phyloP scores from a whole-genome alignment of 2,329 filamentous ascomycete genomes.

The Beauveria sp. region DNA sequence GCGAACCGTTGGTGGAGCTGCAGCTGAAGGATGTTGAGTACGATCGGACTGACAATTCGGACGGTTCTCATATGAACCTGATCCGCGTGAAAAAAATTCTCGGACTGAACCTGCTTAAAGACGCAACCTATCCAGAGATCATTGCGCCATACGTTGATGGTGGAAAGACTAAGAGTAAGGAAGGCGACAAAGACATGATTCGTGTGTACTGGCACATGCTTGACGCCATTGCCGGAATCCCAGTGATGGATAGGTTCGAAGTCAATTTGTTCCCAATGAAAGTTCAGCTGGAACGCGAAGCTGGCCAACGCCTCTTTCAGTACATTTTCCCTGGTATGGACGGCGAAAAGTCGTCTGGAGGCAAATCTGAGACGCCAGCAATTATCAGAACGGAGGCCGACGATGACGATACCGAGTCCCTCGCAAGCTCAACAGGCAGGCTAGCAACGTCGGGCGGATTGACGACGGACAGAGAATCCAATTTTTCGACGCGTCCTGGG shows the following conservation, averaged over 20 bases:
- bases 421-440: slow-evolving; percentile 31
- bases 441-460: slow-evolving; percentile 22
- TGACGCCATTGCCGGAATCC: slow-evolving; percentile 94
- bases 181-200: slow-evolving; percentile 65
- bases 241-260: slow-evolving; percentile 94
- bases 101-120: slow-evolving; percentile 80
- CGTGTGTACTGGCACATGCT: slow-evolving; percentile 97
- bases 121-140: slow-evolving; percentile 94
- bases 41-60: slow-evolving; percentile 91
- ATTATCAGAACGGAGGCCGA: slow-evolving; percentile 39
- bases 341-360: slow-evolving; percentile 36
- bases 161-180: slow-evolving; percentile 37
- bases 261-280: slow-evolving; percentile 89
- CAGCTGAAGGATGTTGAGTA: slow-evolving; percentile 88
- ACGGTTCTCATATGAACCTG: slow-evolving; percentile 91
- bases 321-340: slow-evolving; percentile 91
- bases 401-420: slow-evolving; percentile 37
- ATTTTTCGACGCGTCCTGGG: slow-evolving; percentile 56
- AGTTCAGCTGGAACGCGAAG: slow-evolving; percentile 85
- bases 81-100: slow-evolving; percentile 82
- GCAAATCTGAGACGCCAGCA: slow-evolving; percentile 55
- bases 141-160: slow-evolving; percentile 80
- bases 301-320: slow-evolving; percentile 88
- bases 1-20: slow-evolving; percentile 84
- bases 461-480: slow-evolving; percentile 35